Base-by-base conservation (phyloP, 2,329 filamentous ascomycete genomes). In the Trichoderma citrinoviride region DNA sequence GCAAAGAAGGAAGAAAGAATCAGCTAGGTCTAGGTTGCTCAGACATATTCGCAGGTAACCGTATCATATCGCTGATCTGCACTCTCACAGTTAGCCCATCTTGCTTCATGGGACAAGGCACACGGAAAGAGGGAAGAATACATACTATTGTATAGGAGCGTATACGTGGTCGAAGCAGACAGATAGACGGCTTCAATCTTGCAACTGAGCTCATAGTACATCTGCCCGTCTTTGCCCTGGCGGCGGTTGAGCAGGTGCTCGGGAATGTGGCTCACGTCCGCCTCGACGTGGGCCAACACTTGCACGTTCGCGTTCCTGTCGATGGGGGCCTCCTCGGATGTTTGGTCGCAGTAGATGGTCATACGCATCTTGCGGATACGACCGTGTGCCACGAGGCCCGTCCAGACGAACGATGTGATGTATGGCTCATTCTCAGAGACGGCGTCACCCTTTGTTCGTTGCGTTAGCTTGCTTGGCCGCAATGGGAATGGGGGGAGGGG, bases 1-100 rank as follows among this genome's bases (percentile, higher is more conserved):
- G 17, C 8, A 17, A 29, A 19, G n/a, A 19, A 44, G 5, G 23
- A 27, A n/a, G n/a, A 17, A 19, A 21, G 4, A 17, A 3, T 5
- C 8, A 7, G 47, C 7, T 29, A 5, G 17, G 40, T 54, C 46
- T 58, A 33, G 37, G 10, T 15, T 17, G n/a, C 52, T 64, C 67
- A 80, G 57, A 79, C 78, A 63, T 80, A 81, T 64, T 81, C 79
- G 37, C 77, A 77, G 21, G 74, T 78, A 27, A 81, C 77, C 0
- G 77, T 77, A 56, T 77, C 74, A 66, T 80, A 80, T 64, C 78
- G 71, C 60, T 76, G 73, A 58, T 73, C 77, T 79, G 46, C 50
- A 27, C n/a, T 44, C n/a, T 21, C 40, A 25, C 43, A 29, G 58
- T 62, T 40, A 61, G 19, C 10, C 25, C 15, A 1, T 37, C 40